Percentiles rank a stretch among this genome's conserved stretches.
Evolutionary conservation across 164 flowering plant genomes (phyloP).

Genomic region (Berberis thunbergii): DNA sequence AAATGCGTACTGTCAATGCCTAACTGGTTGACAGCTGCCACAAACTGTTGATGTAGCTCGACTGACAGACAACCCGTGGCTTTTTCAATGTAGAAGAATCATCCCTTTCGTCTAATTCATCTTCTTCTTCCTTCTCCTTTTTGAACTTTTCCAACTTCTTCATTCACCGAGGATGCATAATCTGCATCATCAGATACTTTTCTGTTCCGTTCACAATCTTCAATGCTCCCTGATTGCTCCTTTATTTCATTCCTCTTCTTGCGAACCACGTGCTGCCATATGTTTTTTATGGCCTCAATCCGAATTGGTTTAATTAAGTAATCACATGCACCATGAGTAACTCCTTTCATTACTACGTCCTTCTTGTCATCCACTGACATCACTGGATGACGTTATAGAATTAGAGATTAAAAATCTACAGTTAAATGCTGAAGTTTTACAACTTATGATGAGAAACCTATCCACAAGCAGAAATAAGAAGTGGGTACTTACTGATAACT

Average conservation of each 20-base stretch:
- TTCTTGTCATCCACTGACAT: constrained; percentile 89
- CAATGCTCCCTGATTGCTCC: constrained; percentile 67
- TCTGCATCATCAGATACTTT: constrained; percentile 55
- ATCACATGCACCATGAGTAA: constrained; percentile 92
- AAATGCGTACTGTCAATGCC: constrained; percentile 74
- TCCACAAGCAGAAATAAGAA: background rate
- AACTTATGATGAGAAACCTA: background rate
- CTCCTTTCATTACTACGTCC: constrained; percentile 82
- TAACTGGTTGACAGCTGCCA: constrained; percentile 78
- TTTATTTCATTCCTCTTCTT: constrained; percentile 67
- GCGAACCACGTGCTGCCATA: constrained; percentile 96
- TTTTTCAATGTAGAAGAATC: constrained; percentile 73
- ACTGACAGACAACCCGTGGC: constrained; percentile 92
- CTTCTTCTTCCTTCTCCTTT: constrained; percentile 78
- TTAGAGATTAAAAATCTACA: background rate
- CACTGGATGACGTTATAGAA: constrained; percentile 39
- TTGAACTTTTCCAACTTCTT: constrained; percentile 58
- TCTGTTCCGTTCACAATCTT: constrained; percentile 47
- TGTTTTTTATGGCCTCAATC: constrained; percentile 74
- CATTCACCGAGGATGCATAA: constrained; percentile 68
- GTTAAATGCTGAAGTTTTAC: background rate
- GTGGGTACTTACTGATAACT: constrained; percentile 57
- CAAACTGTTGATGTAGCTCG: constrained; percentile 91
- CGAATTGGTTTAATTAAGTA: constrained; percentile 87
- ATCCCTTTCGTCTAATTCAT: constrained; percentile 52